These are phyloP conservation scores for Aspergillus sp. DNA, from an alignment of 2,329 filamentous ascomycete species.

Conservation along the genomic window DNA sequence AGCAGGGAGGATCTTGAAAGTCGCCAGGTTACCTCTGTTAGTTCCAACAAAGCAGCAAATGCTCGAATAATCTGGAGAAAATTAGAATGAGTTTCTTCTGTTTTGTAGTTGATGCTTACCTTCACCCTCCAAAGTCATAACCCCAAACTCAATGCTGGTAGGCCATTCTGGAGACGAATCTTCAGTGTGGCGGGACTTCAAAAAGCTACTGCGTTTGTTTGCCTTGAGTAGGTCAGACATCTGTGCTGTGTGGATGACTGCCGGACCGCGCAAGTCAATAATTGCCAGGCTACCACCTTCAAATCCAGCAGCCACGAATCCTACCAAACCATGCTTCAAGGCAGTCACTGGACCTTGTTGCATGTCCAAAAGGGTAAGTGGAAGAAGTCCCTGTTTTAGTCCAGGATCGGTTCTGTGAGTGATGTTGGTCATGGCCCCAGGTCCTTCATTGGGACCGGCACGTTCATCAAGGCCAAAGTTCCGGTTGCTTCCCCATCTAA, in stretches of 20 bases:
- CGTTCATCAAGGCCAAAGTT: conserved; percentile 61
- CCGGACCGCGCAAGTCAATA: conserved; percentile 81
- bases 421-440: conserved; percentile 71
- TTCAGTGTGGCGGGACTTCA: conserved; percentile 48
- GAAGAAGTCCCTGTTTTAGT: conserved; percentile 75
- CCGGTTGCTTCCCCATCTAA: conserved; percentile 80
- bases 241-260: conserved; percentile 71
- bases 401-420: conserved; percentile 64
- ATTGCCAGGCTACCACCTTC: conserved; percentile 76
- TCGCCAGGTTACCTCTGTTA: conserved; percentile 74
- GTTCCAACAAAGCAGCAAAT: conserved; percentile 91
- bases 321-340: conserved; percentile 81
- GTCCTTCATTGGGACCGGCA: conserved; percentile 51
- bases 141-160: conserved; percentile 80
- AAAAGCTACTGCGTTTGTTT: conserved; percentile 71
- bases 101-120: conserved; percentile 35
- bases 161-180: conserved; percentile 64
- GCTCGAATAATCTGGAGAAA: conserved; percentile 69
- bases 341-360: conserved; percentile 76
- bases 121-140: conserved; percentile 90
- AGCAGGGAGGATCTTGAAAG: conserved; percentile 83
- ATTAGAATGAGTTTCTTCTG: conserved; percentile 17
- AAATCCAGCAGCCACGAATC: conserved; percentile 84
- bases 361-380: conserved; percentile 76
- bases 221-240: conserved; percentile 69